Evolutionary conservation across 2,329 filamentous ascomycete genomes (phyloP).

Genomic region (Pseudogymnoascus pannorum): DNA sequence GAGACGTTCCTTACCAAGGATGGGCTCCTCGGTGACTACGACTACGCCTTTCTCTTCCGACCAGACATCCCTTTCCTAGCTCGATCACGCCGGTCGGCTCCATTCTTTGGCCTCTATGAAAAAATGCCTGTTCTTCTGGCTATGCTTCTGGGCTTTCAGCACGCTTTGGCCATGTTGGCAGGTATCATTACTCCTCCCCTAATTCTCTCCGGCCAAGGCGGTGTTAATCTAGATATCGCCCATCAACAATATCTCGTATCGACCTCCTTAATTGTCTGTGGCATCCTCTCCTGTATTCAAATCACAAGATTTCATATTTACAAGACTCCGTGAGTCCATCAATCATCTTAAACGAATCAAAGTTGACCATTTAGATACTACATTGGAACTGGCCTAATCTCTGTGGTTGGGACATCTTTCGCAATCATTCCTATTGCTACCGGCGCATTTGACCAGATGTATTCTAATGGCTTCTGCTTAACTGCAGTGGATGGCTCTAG

Average conservation of each 20-base stretch:
- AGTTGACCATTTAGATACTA: conserved; percentile 32
- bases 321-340: conserved; percentile 54
- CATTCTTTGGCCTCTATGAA: conserved; percentile 64
- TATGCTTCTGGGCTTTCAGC: conserved; percentile 60
- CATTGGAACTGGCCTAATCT: conserved; percentile 58
- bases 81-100: conserved; percentile 46
- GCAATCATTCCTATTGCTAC: conserved; percentile 58
- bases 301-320: conserved; percentile 59
- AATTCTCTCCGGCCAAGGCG: conserved; percentile 49
- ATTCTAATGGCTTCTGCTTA: conserved; percentile 56
- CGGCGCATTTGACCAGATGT: conserved; percentile 56
- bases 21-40: conserved; percentile 76
- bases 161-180: conserved; percentile 60
- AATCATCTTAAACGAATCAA: too few species aligned
- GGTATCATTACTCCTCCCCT: conserved; percentile 53
- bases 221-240: too few species aligned
- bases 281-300: conserved; percentile 57
- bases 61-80: conserved; percentile 73
- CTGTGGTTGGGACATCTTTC: conserved; percentile 62
- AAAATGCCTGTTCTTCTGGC: conserved; percentile 60
- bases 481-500: conserved; percentile 45
- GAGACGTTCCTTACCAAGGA: too few species aligned
- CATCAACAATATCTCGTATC: conserved; percentile 61
- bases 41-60: conserved; percentile 77
- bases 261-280: conserved; percentile 60